Percentiles rank a stretch among this genome's conserved stretches.
phyloP scores from a whole-genome alignment of 306 rosid species.

The Dalbergia oliveri region DNA sequence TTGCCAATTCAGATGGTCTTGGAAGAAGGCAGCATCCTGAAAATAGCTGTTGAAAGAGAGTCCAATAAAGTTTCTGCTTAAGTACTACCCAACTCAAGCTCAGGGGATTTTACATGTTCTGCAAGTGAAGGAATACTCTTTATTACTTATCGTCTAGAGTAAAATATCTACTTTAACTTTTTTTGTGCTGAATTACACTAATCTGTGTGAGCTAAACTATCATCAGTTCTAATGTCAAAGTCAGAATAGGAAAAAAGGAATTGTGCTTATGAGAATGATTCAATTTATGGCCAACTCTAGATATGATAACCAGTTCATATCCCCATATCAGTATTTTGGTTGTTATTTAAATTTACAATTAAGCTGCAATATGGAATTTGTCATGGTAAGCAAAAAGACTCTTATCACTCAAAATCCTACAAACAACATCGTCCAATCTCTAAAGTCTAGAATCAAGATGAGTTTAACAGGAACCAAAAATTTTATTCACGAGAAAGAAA shows the following conservation, averaged over 20 bases:
- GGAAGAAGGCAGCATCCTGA: constrained; percentile 71
- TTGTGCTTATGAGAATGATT: background rate
- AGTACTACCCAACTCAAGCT: constrained; percentile 7
- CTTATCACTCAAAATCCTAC: background rate
- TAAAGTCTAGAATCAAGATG: constrained; percentile 15
- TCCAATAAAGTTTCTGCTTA: constrained; percentile 38
- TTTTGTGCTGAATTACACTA: background rate
- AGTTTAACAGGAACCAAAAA: background rate
- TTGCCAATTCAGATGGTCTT: constrained; percentile 74
- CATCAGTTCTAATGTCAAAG: background rate
- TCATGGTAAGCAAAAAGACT: background rate
- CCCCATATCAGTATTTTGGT: background rate
- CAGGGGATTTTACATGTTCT: constrained; percentile 7
- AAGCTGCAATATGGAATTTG: constrained; percentile 13
- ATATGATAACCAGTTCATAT: no score
- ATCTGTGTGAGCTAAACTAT: background rate
- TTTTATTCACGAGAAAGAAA: constrained; percentile 1
- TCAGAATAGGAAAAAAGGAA: background rate
- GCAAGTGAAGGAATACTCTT: background rate
- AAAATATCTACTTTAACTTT: background rate
- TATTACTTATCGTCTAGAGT: background rate
- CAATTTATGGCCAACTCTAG: background rate
- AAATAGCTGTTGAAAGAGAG: constrained; percentile 78
- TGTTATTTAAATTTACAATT: background rate
- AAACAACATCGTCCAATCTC: constrained; percentile 1